These are phyloP conservation scores for Aspergillus sp. DNA, from an alignment of 2,329 filamentous ascomycete species.

Conservation along the genomic window DNA sequence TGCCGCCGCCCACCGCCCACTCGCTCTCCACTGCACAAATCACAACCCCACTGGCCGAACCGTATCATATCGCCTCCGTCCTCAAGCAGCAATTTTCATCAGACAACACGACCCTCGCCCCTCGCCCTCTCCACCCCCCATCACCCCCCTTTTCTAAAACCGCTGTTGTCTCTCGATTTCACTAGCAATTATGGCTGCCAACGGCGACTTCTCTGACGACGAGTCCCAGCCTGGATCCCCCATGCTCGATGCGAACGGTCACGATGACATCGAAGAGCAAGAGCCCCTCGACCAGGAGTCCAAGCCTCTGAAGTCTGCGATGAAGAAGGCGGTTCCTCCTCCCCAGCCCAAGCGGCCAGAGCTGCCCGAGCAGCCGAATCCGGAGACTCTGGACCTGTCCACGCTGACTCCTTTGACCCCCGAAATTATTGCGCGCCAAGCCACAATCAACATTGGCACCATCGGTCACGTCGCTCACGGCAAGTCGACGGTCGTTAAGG, in stretches of 20 bases:
- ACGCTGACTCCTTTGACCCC: conserved; percentile 82
- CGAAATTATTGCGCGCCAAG: conserved; percentile 96
- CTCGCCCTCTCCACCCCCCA: conserved; percentile 17
- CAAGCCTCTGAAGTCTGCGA: conserved; percentile 75
- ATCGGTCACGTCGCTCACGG: conserved; percentile 99
- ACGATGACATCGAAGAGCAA: conserved; percentile 74
- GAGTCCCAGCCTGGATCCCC: conserved; percentile 60
- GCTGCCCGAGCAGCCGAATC: conserved; percentile 89
- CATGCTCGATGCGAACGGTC: conserved; percentile 54
- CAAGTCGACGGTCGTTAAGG: conserved; percentile 98
- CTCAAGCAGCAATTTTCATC: conserved; percentile 41
- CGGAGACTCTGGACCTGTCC: conserved; percentile 80
- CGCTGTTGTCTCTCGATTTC: conserved; percentile 10
- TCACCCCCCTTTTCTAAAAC: conserved; percentile 8
- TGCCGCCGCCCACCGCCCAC: conserved; percentile 33
- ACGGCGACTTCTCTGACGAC: conserved; percentile 58
- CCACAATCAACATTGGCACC: conserved; percentile 98
- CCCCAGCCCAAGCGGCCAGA: conserved; percentile 63
- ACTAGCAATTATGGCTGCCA: conserved; percentile 55
- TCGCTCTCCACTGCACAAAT: conserved; percentile 43
- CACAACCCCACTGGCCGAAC: conserved; percentile 34
- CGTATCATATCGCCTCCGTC: conserved; percentile 38
- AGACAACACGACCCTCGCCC: conserved; percentile 27
- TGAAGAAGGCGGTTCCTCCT: conserved; percentile 69
- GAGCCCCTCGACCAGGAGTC: conserved; percentile 66